Conservation (phyloP, 2,329 filamentous ascomycete genomes). For the Dactylellina leptospora region DNA sequence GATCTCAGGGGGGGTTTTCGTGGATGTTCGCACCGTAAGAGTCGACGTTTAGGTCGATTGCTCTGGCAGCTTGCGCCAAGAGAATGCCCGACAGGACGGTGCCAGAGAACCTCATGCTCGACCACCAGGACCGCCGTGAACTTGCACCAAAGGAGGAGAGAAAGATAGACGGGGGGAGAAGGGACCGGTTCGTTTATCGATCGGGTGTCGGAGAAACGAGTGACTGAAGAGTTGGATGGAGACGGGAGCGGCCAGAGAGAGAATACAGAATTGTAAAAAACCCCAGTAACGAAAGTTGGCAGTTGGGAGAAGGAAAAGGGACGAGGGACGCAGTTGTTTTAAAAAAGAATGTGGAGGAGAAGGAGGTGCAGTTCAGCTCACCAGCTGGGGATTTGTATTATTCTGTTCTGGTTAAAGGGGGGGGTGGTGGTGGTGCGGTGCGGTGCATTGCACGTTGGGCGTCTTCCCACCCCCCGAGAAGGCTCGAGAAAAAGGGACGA, state of each 20-base stretch:
- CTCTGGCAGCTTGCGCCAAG: slow-evolving; percentile 25
- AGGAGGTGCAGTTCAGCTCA: slow-evolving; percentile 1
- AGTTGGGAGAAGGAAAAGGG: not conserved
- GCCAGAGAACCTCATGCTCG: slow-evolving; percentile 27
- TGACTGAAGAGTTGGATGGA: slow-evolving; percentile 4
- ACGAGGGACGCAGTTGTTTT: not conserved
- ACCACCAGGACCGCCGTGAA: slow-evolving; percentile 5
- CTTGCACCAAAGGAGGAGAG: not conserved
- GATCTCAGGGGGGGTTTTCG: not conserved
- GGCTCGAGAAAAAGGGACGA: no score
- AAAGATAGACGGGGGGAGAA: not conserved
- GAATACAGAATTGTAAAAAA: not conserved
- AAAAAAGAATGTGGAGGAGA: not conserved
- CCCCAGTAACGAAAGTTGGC: slow-evolving; percentile 1
- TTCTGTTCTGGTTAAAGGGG: not conserved
- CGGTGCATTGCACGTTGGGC: no score
- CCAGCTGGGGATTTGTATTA: not conserved
- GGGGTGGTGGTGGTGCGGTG: not conserved
- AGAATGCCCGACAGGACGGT: slow-evolving; percentile 20
- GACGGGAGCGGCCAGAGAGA: not conserved
- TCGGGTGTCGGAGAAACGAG: slow-evolving; percentile 21
- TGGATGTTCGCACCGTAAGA: slow-evolving; percentile 30
- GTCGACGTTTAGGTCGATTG: slow-evolving; percentile 39
- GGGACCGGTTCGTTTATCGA: not conserved
- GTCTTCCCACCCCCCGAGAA: no score